phyloP scores from a whole-genome alignment of 2,329 filamentous ascomycete genomes.

The Fusarium poae region DNA sequence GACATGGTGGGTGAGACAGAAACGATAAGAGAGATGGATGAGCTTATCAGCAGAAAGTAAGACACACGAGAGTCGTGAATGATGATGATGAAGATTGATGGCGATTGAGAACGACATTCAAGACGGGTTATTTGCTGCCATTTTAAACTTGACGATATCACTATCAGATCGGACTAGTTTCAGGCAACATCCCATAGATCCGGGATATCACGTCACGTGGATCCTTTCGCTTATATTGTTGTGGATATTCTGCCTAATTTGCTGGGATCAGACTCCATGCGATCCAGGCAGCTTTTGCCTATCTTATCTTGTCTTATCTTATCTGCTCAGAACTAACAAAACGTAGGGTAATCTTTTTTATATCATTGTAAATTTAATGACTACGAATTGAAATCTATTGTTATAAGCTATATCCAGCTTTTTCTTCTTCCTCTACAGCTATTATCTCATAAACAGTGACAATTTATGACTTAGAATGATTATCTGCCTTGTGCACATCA shows the following conservation, averaged over 20 bases:
- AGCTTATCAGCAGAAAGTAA: background rate
- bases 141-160: background rate
- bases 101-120: background rate
- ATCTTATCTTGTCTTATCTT: background rate
- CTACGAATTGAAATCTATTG: too few relatives aligned
- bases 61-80: background rate
- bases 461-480: too few relatives aligned
- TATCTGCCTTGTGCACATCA: too few relatives aligned
- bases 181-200: background rate
- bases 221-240: background rate
- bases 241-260: slow-evolving; percentile 6
- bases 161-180: background rate
- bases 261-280: background rate
- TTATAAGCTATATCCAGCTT: too few relatives aligned
- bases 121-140: background rate
- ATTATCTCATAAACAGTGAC: too few relatives aligned
- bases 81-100: too few relatives aligned
- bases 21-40: background rate
- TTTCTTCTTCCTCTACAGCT: too few relatives aligned
- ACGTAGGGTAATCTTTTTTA: too few relatives aligned
- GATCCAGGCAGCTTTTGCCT: background rate
- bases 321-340: too few relatives aligned
- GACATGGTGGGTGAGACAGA: slow-evolving; percentile 6
- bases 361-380: too few relatives aligned
- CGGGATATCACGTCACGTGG: background rate